Evolutionary conservation across 2,329 filamentous ascomycete genomes (phyloP), one percentile per base, ranked within the genome.

Genomic region (Cladophialophora immunda): DNA sequence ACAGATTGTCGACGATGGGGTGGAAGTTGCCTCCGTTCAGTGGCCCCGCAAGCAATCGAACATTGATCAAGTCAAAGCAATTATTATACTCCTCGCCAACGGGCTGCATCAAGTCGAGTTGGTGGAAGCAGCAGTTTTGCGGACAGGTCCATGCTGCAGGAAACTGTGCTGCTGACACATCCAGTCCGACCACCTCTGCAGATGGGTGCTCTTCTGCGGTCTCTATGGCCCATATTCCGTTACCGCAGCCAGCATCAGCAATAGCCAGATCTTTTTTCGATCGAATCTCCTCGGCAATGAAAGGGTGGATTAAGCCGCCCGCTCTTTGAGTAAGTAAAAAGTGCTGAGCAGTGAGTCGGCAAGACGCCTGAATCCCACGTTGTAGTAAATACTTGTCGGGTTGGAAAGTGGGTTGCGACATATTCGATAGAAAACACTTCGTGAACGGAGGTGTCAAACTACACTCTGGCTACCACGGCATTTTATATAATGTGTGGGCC

Each of bases 171-270:
- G 73, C 65, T 30, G 71, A 63, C 34, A 84, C 77, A 69, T 84
- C 82, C 19, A 78, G 80, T 45, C 82, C 83, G 3, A 78, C 78
- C 36, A 69, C 64, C 17, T 30, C 50, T 25, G 64, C 58, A 4
- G 29, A 30, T 25, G 67, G 67, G 55, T 53, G 64, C 27, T 41
- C 30, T 29, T 68, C 71, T 72, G 76, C 77, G 64, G 78, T 74
- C 38, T 77, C 77, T 50, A 78, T 76, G 15, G 76, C 76, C 76
- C 76, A 78, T 53, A 78, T 75, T 0, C 76, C 76, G 6, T 76
- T 78, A 0, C 76, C 76, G 3, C 75, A 78, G 3, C 76, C 76
- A 25, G 78, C 70, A 61, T 78, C 76, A 29, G 69, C 72, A 54
- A 76, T 73, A 5, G 19, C 53, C 27, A 56, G 19, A 8, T 25